These are phyloP conservation scores for Penicillium canariense DNA, from an alignment of 495 filamentous ascomycete genomes.

Conservation along the genomic window DNA sequence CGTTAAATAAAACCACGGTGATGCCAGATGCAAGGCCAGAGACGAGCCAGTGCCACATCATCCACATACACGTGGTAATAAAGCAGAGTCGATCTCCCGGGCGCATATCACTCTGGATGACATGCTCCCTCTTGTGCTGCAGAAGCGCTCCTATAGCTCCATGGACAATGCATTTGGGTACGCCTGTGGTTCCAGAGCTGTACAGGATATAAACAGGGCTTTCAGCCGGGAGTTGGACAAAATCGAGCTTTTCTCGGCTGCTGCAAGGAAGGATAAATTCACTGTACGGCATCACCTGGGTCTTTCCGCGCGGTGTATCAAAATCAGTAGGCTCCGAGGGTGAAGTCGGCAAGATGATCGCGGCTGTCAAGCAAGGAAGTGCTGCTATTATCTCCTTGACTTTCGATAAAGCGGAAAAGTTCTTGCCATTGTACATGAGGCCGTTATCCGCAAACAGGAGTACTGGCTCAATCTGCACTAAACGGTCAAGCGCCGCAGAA, in stretches of 20 bases:
- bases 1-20: too few relatives aligned
- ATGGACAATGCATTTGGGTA: slow-evolving; percentile 81
- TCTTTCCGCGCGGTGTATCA: too few relatives aligned
- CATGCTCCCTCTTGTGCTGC: slow-evolving; percentile 55
- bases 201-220: slow-evolving; percentile 76
- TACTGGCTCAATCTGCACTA: slow-evolving; percentile 67
- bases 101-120: slow-evolving; percentile 55
- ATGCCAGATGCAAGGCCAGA: slow-evolving; percentile 53
- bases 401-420: slow-evolving; percentile 65
- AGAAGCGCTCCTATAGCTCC: slow-evolving; percentile 17
- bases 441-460: slow-evolving; percentile 76
- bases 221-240: slow-evolving; percentile 48
- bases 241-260: slow-evolving; percentile 45
- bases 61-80: too few relatives aligned
- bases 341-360: too few relatives aligned
- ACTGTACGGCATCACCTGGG: too few relatives aligned
- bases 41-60: slow-evolving; percentile 70
- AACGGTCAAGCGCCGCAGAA: slow-evolving; percentile 69
- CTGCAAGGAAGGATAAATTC: slow-evolving; percentile 55
- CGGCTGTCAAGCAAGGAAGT: too few relatives aligned
- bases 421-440: slow-evolving; percentile 80
- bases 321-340: too few relatives aligned
- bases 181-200: slow-evolving; percentile 72
- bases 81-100: slow-evolving; percentile 46
- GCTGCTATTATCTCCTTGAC: slow-evolving; percentile 60